Percentiles rank a stretch among this genome's conserved stretches.
These are phyloP conservation scores for Oryza rufipogon DNA, from an alignment of 176 grass and related monocot genomes.

Conservation along the genomic window DNA sequence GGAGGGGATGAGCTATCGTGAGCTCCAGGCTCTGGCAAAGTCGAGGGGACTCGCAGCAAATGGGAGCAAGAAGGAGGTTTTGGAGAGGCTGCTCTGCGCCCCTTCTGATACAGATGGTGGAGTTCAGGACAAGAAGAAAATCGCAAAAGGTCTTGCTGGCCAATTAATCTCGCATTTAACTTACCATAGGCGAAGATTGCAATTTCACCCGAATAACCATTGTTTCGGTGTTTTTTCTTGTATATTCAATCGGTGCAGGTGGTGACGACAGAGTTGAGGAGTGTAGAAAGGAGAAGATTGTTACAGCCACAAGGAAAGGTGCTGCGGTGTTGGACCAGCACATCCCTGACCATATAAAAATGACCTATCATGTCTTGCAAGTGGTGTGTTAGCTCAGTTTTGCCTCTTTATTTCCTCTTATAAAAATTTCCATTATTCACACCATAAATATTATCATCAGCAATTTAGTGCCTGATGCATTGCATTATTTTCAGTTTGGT, in stretches of 20 bases:
- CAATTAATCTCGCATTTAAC: not conserved
- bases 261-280: conserved; percentile 52
- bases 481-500: not conserved
- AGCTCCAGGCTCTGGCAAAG: conserved; percentile 65
- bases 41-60: conserved; percentile 49
- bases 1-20: conserved; percentile 58
- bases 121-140: conserved; percentile 36
- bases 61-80: conserved; percentile 62
- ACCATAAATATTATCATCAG: not conserved
- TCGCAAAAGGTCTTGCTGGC: conserved; percentile 32
- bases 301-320: conserved; percentile 86
- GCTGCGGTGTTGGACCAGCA: conserved; percentile 74
- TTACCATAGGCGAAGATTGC: conserved; percentile 2
- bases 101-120: conserved; percentile 42
- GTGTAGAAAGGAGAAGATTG: conserved; percentile 70
- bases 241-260: conserved; percentile 34
- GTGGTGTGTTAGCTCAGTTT: conserved; percentile 50
- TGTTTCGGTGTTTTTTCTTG: not conserved
- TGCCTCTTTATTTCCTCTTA: not conserved
- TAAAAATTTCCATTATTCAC: not conserved
- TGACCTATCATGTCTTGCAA: conserved; percentile 81
- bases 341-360: conserved; percentile 77
- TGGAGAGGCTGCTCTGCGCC: conserved; percentile 51
- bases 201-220: conserved; percentile 4
- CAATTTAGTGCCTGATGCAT: not conserved